phyloP scores from a whole-genome alignment of 2,329 filamentous ascomycete species.

The Cordyceps militaris region DNA sequence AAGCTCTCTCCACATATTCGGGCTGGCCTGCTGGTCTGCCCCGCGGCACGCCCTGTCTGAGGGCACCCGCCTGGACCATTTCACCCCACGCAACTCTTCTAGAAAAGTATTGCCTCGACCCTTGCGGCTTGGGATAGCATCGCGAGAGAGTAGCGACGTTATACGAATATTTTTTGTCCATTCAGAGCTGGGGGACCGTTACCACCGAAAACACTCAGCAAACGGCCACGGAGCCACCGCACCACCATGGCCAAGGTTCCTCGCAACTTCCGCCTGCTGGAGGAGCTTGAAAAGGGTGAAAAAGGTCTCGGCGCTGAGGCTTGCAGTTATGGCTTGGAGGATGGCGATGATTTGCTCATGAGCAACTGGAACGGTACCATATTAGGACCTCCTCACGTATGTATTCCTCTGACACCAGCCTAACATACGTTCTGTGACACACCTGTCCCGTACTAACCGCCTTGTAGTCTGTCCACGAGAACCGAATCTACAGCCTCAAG shows the following conservation, averaged over 20 bases:
- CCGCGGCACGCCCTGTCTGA: conserved; percentile 5
- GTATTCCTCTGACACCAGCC: conserved; percentile 26
- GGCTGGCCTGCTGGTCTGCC: not conserved
- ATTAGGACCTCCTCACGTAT: conserved; percentile 87
- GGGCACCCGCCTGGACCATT: not conserved
- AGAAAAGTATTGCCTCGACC: not conserved
- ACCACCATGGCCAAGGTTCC: conserved; percentile 57
- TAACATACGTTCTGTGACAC: not conserved
- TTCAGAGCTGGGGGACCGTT: not conserved
- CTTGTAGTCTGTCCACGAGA: conserved; percentile 83
- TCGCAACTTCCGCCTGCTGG: conserved; percentile 90
- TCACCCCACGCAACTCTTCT: not conserved
- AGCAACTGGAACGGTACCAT: conserved; percentile 99
- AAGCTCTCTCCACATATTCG: not conserved
- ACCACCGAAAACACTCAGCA: not conserved
- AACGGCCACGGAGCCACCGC: not conserved
- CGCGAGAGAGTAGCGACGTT: not conserved
- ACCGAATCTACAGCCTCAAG: conserved; percentile 96
- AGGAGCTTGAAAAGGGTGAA: conserved; percentile 98
- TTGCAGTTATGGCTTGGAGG: conserved; percentile 92
- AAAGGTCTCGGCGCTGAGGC: conserved; percentile 95
- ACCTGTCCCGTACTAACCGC: not conserved
- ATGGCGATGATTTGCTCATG: conserved; percentile 93
- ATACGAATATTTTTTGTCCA: not conserved
- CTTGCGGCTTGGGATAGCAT: not conserved